Base-by-base conservation (phyloP, 805 yeast genomes). In the Kazachstania viticola region DNA sequence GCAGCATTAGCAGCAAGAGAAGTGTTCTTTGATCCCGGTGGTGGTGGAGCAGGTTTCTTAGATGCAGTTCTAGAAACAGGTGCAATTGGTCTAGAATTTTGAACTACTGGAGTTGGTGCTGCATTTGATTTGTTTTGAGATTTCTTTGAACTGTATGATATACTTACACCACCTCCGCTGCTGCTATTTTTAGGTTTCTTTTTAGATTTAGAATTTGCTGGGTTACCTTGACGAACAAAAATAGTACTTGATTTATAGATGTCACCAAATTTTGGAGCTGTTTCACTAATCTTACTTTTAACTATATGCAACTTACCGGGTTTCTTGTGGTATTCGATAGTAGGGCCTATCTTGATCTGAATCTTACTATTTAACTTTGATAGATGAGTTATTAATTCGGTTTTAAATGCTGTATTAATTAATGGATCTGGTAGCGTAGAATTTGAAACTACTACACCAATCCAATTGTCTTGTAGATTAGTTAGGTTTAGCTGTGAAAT, bases 381-480 rank as follows among this genome's bases (percentile, higher is more conserved):
- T 51, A 87, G 58, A 29, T 79, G 80, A 0, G 94, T 75, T 1
- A 81, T 61, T 32, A 91, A 61, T 52, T 91, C 98, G 0, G 97
- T 91, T 60, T 91, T 91, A 62, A 91, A 81, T 35, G 71, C 71
- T 36, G 85, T 67, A 56, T 81, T 80, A 38, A 91, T 62, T 36
- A 91, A 71, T 9, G 82, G 67, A 58, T 91, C 98, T 1, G 95
- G 84, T 32, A 65, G 69, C 2, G 55, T 48, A 3, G 60, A 44
- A 23, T 54, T 41, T 7, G 45, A 40, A 25, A 61, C 38, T 2
- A 65, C 59, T 8, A 62, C 39, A 1, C 94, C 93, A 21, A 87
- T 54, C 98, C 98, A 91, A 48, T 87, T 91, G 58, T 91, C 98
- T 42, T 87, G 91, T 34, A 74, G 63, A 29, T 67, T 72, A 0